These are phyloP conservation scores for Pisolithus tinctorius DNA, from an alignment of 768 basidiomycete species.

Conservation along the genomic window DNA sequence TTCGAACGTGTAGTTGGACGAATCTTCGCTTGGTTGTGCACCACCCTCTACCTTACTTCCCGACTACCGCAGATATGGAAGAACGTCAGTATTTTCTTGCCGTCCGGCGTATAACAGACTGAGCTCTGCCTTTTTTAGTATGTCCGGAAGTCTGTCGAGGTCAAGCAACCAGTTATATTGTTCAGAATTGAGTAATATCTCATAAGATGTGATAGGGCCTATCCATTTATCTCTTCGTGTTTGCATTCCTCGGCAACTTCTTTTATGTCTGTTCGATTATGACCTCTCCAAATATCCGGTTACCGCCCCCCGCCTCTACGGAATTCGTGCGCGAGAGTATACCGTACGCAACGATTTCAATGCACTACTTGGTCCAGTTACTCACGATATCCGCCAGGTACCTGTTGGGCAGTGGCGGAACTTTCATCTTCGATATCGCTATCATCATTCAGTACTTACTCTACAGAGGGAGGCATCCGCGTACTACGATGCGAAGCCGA, in stretches of 20 bases:
- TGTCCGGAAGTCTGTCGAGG: slow-evolving; percentile 85
- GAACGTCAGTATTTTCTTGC: slow-evolving; percentile 58
- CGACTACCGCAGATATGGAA: slow-evolving; percentile 99
- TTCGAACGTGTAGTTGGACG: slow-evolving; percentile 75
- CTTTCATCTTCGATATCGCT: slow-evolving; percentile 86
- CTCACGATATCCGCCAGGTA: slow-evolving; percentile 42
- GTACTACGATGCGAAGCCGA: slow-evolving; percentile 21
- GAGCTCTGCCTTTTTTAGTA: slow-evolving; percentile 41
- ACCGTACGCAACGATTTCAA: slow-evolving; percentile 51
- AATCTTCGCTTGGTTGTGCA: slow-evolving; percentile 91
- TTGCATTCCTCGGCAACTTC: slow-evolving; percentile 88
- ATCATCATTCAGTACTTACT: slow-evolving; percentile 83
- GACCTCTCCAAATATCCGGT: slow-evolving; percentile 57
- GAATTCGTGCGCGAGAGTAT: slow-evolving; percentile 75
- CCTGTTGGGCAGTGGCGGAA: slow-evolving; percentile 87
- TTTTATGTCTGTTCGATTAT: slow-evolving; percentile 91
- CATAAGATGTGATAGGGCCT: slow-evolving; percentile 52
- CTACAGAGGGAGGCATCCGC: slow-evolving; percentile 51
- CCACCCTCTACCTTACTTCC: slow-evolving; percentile 87
- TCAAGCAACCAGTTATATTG: slow-evolving; percentile 17
- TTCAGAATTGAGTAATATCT: slow-evolving; percentile 3
- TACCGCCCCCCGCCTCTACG: slow-evolving; percentile 52
- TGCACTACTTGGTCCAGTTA: background rate
- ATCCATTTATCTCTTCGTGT: slow-evolving; percentile 88
- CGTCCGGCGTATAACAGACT: background rate